These are phyloP conservation scores for Dionaea muscipula DNA, from an alignment of 179 eudicot species.

Conservation along the genomic window DNA sequence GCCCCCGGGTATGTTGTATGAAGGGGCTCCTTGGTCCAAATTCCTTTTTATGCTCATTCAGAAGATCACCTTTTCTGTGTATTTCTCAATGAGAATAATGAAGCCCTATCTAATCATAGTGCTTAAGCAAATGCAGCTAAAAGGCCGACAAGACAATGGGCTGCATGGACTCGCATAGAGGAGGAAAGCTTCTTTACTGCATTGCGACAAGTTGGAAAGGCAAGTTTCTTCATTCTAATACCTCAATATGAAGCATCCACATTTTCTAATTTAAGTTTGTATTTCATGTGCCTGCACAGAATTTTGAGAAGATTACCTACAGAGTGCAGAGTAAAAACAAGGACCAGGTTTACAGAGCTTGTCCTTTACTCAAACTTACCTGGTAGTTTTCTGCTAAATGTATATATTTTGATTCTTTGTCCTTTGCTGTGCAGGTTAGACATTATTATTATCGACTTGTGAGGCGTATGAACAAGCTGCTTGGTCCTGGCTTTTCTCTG, in stretches of 20 bases:
- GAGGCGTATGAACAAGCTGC: constrained; percentile 91
- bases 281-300: constrained; percentile 29
- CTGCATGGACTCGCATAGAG: constrained; percentile 98
- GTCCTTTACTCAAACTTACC: background rate
- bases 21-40: constrained; percentile 7
- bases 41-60: background rate
- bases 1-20: constrained; percentile 39
- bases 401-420: background rate
- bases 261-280: background rate
- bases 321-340: constrained; percentile 92
- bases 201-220: constrained; percentile 98
- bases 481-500: constrained; percentile 75
- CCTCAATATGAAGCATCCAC: background rate
- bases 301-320: constrained; percentile 85
- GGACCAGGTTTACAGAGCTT: constrained; percentile 59
- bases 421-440: constrained; percentile 52
- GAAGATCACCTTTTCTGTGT: background rate
- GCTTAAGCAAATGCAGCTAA: constrained; percentile 32
- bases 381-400: background rate
- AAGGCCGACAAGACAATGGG: constrained; percentile 86
- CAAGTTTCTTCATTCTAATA: constrained; percentile 14
- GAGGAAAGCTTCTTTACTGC: constrained; percentile 93
- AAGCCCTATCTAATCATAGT: constrained; percentile 10
- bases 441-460: constrained; percentile 97
- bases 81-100: constrained; percentile 2